A percentile compares a stretch with the other conserved stretches of the same genome.
phyloP scores from a whole-genome alignment of 2,329 filamentous ascomycete species.

The Cercospora brassicicola region DNA sequence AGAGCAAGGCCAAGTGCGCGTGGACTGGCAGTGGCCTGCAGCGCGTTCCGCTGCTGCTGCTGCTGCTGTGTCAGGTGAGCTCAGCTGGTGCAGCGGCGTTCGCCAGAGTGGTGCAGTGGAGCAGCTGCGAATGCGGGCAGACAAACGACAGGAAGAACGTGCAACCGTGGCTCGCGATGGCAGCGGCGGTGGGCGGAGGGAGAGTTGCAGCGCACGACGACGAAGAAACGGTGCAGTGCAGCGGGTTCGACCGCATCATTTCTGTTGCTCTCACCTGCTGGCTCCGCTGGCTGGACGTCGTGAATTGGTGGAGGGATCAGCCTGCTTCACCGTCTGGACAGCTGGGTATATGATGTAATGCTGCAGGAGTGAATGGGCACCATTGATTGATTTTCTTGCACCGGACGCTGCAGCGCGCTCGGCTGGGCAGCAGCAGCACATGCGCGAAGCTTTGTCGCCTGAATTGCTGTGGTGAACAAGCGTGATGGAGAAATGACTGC shows the following conservation, averaged over 20 bases:
- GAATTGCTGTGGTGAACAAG: background rate
- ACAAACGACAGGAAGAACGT: background rate
- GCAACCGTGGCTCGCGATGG: background rate
- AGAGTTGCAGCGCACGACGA: background rate
- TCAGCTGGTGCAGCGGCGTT: background rate
- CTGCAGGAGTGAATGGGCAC: constrained; percentile 8
- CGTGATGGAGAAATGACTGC: background rate
- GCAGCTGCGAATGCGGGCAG: background rate
- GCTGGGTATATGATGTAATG: constrained; percentile 6
- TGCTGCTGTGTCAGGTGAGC: constrained; percentile 13
- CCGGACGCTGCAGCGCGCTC: background rate
- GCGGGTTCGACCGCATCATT: constrained; percentile 1
- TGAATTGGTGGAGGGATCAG: background rate
- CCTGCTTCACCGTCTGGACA: background rate
- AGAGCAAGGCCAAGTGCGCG: background rate
- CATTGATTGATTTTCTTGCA: background rate
- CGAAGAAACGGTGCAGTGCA: background rate
- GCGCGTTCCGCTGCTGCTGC: background rate
- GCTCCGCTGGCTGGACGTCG: background rate
- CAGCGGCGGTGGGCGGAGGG: constrained; percentile 2
- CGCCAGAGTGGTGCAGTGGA: background rate
- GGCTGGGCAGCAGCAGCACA: background rate
- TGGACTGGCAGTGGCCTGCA: constrained; percentile 3
- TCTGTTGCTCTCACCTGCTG: background rate
- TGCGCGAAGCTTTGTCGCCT: background rate